These are phyloP conservation scores for Talaromyces sp. DNA, from an alignment of 2,329 filamentous ascomycete genomes.

Conservation along the genomic window DNA sequence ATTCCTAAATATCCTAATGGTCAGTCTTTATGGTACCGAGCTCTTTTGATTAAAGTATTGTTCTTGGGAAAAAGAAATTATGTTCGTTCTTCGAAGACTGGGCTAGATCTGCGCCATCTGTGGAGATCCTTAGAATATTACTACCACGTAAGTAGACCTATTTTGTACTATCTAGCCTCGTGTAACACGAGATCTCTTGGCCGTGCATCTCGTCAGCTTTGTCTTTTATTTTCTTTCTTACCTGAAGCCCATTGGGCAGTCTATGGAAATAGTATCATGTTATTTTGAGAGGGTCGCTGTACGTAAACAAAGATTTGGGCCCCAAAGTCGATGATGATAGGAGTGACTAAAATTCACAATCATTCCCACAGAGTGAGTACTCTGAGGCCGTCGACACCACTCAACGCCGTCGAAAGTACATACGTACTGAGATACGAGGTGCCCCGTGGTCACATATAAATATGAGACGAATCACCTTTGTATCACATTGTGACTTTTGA, in stretches of 20 bases:
- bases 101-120: not conserved
- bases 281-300: not conserved
- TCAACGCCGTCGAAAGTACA: not conserved
- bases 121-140: not conserved
- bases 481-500: not conserved
- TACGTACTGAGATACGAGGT: not conserved
- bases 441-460: not conserved
- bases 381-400: not conserved
- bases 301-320: not conserved
- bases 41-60: not conserved
- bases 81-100: not conserved
- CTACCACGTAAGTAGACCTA: not conserved
- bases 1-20: not conserved
- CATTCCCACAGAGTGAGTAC: not conserved
- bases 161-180: not conserved
- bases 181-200: constrained; percentile 13
- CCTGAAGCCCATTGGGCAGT: not conserved
- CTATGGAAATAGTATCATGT: not conserved
- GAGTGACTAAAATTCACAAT: not conserved
- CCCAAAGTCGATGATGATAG: not conserved
- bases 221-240: not conserved
- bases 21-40: not conserved
- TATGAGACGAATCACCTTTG: not conserved
- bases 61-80: not conserved
- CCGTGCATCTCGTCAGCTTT: not conserved